Evolutionary conservation across 1,284 basidiomycete genomes (phyloP).

Genomic region (Rhodotorula sp.): DNA sequence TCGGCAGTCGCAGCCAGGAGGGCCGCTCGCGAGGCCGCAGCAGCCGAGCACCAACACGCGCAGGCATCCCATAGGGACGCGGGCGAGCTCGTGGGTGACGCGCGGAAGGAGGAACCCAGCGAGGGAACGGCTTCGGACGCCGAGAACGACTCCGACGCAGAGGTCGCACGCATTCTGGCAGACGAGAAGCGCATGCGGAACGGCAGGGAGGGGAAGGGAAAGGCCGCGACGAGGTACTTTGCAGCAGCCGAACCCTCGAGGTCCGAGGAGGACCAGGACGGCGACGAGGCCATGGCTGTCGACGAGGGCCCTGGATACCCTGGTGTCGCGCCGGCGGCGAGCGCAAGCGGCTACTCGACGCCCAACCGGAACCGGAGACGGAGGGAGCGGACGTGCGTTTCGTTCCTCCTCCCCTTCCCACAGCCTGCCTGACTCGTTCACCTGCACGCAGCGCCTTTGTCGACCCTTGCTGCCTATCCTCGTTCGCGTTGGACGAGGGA

Average conservation of each 20-base stretch:
- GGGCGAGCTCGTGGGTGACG: too few relatives aligned
- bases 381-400: constrained; percentile 30
- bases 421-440: not conserved
- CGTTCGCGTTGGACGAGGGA: constrained; percentile 6
- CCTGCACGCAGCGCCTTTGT: constrained; percentile 23
- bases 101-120: too few relatives aligned
- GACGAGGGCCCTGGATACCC: not conserved
- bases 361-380: constrained; percentile 12
- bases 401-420: not conserved
- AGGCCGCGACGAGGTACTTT: constrained; percentile 18
- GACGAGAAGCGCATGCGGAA: not conserved
- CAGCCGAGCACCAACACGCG: not conserved
- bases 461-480: constrained; percentile 30
- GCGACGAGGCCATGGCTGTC: not conserved
- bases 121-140: too few relatives aligned
- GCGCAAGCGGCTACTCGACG: not conserved
- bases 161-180: too few relatives aligned
- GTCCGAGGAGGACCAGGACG: not conserved
- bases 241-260: constrained; percentile 1
- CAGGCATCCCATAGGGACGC: not conserved
- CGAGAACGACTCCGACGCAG: not conserved
- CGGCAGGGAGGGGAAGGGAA: not conserved
- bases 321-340: not conserved
- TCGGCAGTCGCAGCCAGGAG: constrained; percentile 28
- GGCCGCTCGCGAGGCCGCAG: constrained; percentile 19